Percentiles rank a stretch among this genome's conserved stretches.
phyloP scores from a whole-genome alignment of 148 eudicot genomes.

The Nyssa sinensis region DNA sequence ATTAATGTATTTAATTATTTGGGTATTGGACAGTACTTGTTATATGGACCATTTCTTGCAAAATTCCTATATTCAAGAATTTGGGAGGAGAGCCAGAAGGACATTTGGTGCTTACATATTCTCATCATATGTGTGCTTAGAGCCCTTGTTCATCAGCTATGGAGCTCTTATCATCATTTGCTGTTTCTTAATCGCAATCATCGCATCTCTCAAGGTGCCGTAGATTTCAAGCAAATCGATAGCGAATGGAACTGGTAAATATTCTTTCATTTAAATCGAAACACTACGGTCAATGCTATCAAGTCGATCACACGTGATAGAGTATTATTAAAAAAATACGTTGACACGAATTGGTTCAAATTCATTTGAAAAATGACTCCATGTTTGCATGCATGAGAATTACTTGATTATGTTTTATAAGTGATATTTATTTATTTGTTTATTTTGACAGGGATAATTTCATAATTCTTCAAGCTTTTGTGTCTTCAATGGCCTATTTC shows the following conservation, averaged over 20 bases:
- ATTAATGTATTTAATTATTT: neutral
- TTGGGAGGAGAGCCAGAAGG: constrained; percentile 23
- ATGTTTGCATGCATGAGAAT: neutral
- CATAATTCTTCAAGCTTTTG: constrained; percentile 45
- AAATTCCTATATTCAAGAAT: constrained; percentile 26
- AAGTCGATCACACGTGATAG: too few species aligned
- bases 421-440: neutral
- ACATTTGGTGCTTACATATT: constrained; percentile 38
- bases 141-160: constrained; percentile 47
- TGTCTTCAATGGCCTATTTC: constrained; percentile 34
- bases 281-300: too few species aligned
- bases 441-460: constrained; percentile 49
- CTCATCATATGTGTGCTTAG: constrained; percentile 38
- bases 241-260: constrained; percentile 57
- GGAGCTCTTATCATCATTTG: constrained; percentile 39
- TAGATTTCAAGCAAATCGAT: constrained; percentile 49
- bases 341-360: too few species aligned
- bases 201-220: constrained; percentile 37
- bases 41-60: constrained; percentile 43
- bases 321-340: too few species aligned
- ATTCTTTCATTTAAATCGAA: neutral
- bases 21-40: constrained; percentile 37
- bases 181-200: constrained; percentile 39
- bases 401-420: neutral
- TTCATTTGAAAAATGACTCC: too few species aligned